These are phyloP conservation scores for Scenedesmus sp. DNA, from an alignment of 163 green algal genomes.

Conservation along the genomic window DNA sequence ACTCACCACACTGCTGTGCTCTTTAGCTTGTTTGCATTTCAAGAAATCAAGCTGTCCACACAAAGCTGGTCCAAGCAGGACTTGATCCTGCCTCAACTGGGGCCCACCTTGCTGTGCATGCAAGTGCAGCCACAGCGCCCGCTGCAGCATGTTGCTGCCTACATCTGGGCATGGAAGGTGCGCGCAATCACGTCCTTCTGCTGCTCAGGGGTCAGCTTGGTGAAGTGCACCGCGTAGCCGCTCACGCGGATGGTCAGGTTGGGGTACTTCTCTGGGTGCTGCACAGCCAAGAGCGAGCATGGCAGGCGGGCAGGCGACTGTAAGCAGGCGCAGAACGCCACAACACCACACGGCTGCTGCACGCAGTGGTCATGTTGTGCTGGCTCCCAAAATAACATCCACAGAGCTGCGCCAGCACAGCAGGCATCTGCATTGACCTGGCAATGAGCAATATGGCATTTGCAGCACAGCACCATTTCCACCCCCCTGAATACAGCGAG, in stretches of 20 bases:
- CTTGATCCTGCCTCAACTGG: too few species aligned
- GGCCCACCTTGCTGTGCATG: neutral
- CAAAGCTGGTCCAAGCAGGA: too few species aligned
- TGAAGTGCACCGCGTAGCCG: conserved; percentile 84
- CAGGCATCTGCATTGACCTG: too few species aligned
- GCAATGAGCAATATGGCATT: too few species aligned
- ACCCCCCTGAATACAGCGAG: too few species aligned
- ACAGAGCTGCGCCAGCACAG: too few species aligned
- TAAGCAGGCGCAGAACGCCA: neutral
- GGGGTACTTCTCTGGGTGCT: conserved; percentile 78
- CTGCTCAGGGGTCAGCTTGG: conserved; percentile 80
- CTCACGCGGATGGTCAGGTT: conserved; percentile 80
- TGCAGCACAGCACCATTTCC: too few species aligned
- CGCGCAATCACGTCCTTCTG: conserved; percentile 74
- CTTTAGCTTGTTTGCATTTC: too few species aligned
- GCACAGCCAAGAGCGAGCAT: neutral
- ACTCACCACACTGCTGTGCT: neutral
- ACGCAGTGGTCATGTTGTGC: too few species aligned
- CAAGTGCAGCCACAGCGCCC: neutral
- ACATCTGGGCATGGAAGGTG: conserved; percentile 73
- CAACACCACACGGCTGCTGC: too few species aligned
- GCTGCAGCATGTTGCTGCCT: neutral
- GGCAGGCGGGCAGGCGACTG: neutral
- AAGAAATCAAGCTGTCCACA: too few species aligned
- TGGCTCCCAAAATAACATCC: too few species aligned